These are phyloP conservation scores for Gossypium raimondii DNA, from an alignment of 345 rosid genomes.

Conservation along the genomic window DNA sequence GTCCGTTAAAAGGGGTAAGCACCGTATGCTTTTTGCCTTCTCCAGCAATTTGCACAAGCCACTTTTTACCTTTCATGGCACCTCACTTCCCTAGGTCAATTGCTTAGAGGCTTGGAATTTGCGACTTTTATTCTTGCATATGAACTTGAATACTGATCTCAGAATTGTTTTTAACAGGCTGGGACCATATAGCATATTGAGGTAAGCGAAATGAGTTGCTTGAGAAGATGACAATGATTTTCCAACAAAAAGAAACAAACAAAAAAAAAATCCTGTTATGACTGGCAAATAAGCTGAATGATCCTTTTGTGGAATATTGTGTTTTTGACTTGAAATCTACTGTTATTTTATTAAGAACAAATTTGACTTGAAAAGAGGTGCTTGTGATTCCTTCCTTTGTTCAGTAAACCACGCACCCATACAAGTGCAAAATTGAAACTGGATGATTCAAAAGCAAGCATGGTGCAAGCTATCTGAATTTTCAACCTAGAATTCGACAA, in stretches of 20 bases:
- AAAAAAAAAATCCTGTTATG: no score
- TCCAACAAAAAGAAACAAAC: no score
- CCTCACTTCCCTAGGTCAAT: background rate
- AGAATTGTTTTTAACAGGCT: background rate
- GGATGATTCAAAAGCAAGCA: background rate
- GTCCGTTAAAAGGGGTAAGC: background rate
- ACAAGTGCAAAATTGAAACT: background rate
- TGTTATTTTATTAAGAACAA: background rate
- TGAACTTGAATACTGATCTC: background rate
- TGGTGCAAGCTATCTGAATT: background rate
- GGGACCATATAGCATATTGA: no score
- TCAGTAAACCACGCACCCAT: background rate
- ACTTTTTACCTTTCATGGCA: background rate
- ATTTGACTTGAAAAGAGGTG: background rate
- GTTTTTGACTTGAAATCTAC: no score
- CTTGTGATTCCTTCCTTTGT: background rate
- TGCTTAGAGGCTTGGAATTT: background rate
- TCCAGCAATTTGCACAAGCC: background rate
- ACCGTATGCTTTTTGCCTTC: no score
- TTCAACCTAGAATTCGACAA: slow-evolving; percentile 26
- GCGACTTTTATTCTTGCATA: background rate
- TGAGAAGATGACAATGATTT: no score
- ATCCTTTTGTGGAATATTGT: no score
- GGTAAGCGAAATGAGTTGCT: no score
- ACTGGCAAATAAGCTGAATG: no score